Conservation (phyloP, 1,284 basidiomycete species). For the Leccinum pachyderme region DNA sequence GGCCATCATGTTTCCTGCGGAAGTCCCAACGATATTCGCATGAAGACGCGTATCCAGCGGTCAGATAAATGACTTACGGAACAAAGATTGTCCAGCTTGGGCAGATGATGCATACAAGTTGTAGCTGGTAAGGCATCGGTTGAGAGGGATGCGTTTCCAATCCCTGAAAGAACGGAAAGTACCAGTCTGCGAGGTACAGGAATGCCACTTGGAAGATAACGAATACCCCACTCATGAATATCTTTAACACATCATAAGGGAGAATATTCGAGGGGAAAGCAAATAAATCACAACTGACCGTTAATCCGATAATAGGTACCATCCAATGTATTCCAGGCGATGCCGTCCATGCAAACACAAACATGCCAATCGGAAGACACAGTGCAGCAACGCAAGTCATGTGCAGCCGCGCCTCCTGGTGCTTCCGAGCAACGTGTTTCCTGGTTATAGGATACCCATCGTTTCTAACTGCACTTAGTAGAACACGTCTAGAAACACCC, state of each 20-base stretch:
- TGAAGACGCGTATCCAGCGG: background rate
- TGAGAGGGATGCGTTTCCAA: background rate
- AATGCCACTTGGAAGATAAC: slow-evolving; percentile 65
- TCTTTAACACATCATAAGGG: slow-evolving; percentile 38
- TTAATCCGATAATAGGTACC: slow-evolving; percentile 41
- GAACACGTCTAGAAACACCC: slow-evolving; percentile 18
- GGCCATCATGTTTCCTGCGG: slow-evolving; percentile 52
- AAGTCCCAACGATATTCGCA: background rate
- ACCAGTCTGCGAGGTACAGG: slow-evolving; percentile 73
- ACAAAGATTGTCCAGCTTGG: slow-evolving; percentile 71
- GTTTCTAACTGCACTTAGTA: background rate
- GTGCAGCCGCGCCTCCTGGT: slow-evolving; percentile 66
- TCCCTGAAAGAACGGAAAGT: slow-evolving; percentile 14
- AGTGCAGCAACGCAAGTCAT: slow-evolving; percentile 52
- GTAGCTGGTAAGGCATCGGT: slow-evolving; percentile 43
- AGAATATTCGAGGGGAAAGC: background rate
- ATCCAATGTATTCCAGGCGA: slow-evolving; percentile 40
- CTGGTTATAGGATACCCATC: slow-evolving; percentile 8
- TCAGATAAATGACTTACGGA: slow-evolving; percentile 40
- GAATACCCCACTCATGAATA: slow-evolving; percentile 56
- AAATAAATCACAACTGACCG: slow-evolving; percentile 25
- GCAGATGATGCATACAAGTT: slow-evolving; percentile 74
- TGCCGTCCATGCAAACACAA: slow-evolving; percentile 46
- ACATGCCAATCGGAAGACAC: slow-evolving; percentile 50
- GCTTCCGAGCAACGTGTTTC: slow-evolving; percentile 36